Evolutionary conservation across 2,329 filamentous ascomycete species (phyloP), one percentile per base, ranked within the genome.

Genomic region (Alternaria rosae): DNA sequence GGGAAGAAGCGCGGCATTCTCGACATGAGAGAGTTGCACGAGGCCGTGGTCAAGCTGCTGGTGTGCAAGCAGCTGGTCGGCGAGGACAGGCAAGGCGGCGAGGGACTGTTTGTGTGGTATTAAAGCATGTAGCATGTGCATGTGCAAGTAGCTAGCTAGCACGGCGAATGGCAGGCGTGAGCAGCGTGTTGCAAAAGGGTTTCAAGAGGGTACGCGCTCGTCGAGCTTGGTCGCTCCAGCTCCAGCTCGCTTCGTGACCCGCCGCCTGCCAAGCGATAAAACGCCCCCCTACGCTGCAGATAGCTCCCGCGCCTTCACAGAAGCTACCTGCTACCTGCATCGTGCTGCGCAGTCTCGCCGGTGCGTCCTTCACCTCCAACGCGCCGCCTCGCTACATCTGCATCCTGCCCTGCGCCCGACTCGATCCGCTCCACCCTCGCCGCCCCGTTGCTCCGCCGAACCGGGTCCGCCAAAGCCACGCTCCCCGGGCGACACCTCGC

Each of bases 11-110:
- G 94, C 48, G 93, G 93, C 0, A 88, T 99, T 66, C 88, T 97
- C 78, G 95, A 98, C 75, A 97, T 98, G 92, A 93, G 92, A 79
- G 95, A 99, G 64, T 92, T 92, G 0, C 90, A 94, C 82, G 85
- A 93, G 73, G 92, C 93, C 7, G 85, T 98, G 50, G 87, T 92
- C 47, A 86, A 88, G 64, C 88, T 97, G 76, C 82, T 99, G 53
- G 86, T 89, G 32, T 85, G 88, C 57, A 82, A 87, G 15, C 89
- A 92, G 71, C 86, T 97, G 69, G 90, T 76, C n/a, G 73, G 71
- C 3, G 72, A 73, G 20, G 70, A 66, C 38, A 72, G 73, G 54
- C 64, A 74, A 23, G 71, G 61, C 13, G 73, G 71, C 9, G 67
- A 73, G 20, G 68, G 67, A 21, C 53, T 77, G 43, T 76, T 78